Evolutionary conservation across 2,329 filamentous ascomycete species (phyloP).

Genomic region (Ampelomyces quisqualis): DNA sequence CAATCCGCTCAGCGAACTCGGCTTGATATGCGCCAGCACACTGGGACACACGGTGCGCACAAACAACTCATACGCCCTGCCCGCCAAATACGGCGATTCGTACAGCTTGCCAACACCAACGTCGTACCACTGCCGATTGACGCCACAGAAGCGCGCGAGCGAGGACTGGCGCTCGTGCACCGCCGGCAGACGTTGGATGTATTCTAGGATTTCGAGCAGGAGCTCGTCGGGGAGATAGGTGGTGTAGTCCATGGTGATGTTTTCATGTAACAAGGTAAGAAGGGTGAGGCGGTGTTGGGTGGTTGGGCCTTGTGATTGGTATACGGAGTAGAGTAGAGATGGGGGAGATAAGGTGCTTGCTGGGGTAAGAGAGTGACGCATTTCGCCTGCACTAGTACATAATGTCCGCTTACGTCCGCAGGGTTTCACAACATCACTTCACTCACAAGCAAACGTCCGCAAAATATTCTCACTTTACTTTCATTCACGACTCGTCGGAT

Average conservation of each 20-base stretch:
- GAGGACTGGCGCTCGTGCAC: slow-evolving; percentile 47
- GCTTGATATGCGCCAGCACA: slow-evolving; percentile 51
- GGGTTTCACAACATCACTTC: neutral
- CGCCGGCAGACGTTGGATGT: slow-evolving; percentile 39
- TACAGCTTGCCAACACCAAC: slow-evolving; percentile 56
- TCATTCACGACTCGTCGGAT: too few species aligned
- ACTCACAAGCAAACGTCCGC: too few species aligned
- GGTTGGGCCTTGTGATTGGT: neutral
- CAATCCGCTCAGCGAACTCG: slow-evolving; percentile 51
- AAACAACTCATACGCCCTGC: slow-evolving; percentile 57
- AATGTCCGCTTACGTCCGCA: slow-evolving; percentile 1
- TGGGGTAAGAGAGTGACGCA: slow-evolving; percentile 5
- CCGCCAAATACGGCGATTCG: slow-evolving; percentile 52
- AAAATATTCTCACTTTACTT: too few species aligned
- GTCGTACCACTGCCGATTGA: slow-evolving; percentile 57
- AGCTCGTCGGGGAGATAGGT: slow-evolving; percentile 57
- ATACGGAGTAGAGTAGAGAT: too few species aligned
- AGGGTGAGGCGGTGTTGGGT: neutral
- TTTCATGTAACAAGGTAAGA: too few species aligned
- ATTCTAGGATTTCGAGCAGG: slow-evolving; percentile 52
- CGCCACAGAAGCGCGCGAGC: slow-evolving; percentile 55
- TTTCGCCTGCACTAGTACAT: neutral
- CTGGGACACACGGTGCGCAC: slow-evolving; percentile 57
- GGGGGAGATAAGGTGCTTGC: neutral
- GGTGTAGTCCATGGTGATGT: slow-evolving; percentile 7